phyloP scores from a whole-genome alignment of 2,329 filamentous ascomycete species.

The Calonectria fujianensis region DNA sequence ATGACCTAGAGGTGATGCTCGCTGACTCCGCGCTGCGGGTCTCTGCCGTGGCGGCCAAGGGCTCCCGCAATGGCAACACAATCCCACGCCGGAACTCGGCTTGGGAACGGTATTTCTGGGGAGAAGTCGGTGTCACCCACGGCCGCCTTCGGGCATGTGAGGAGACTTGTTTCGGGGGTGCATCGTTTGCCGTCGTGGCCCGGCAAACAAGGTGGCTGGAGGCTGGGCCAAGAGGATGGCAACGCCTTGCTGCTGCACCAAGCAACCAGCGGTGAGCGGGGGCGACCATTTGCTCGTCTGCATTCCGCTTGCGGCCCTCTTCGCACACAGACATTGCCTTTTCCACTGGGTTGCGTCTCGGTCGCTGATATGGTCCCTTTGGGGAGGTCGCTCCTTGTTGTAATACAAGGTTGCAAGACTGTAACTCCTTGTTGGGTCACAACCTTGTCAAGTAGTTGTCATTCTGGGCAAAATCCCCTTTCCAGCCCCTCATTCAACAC shows the following conservation, averaged over 20 bases:
- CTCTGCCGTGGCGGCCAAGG: slow-evolving; percentile 42
- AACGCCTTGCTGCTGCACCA: slow-evolving; percentile 29
- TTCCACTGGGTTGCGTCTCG: slow-evolving; percentile 43
- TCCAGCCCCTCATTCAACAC: slow-evolving; percentile 21
- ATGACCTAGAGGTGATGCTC: slow-evolving; percentile 35
- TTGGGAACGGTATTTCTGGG: slow-evolving; percentile 38
- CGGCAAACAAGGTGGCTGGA: slow-evolving; percentile 36
- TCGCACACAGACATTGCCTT: slow-evolving; percentile 42
- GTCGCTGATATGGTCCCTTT: slow-evolving; percentile 37
- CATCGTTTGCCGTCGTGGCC: slow-evolving; percentile 29
- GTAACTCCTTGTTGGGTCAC: slow-evolving; percentile 24
- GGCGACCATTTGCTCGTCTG: slow-evolving; percentile 34
- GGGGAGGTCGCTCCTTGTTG: slow-evolving; percentile 34
- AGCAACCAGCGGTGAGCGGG: slow-evolving; percentile 47
- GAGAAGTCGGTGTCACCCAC: slow-evolving; percentile 37
- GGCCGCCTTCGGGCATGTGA: slow-evolving; percentile 33
- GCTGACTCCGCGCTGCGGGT: slow-evolving; percentile 42
- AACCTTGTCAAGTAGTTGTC: slow-evolving; percentile 24
- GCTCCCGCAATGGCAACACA: slow-evolving; percentile 37
- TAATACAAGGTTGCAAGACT: slow-evolving; percentile 37
- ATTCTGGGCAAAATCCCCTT: slow-evolving; percentile 11
- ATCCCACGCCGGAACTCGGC: slow-evolving; percentile 41
- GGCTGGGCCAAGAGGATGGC: slow-evolving; percentile 36
- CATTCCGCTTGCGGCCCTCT: slow-evolving; percentile 37
- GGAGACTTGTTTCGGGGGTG: slow-evolving; percentile 34